Evolutionary conservation across 2,329 filamentous ascomycete genomes (phyloP), one percentile per base, ranked within the genome.

Genomic region (Alternaria panax): DNA sequence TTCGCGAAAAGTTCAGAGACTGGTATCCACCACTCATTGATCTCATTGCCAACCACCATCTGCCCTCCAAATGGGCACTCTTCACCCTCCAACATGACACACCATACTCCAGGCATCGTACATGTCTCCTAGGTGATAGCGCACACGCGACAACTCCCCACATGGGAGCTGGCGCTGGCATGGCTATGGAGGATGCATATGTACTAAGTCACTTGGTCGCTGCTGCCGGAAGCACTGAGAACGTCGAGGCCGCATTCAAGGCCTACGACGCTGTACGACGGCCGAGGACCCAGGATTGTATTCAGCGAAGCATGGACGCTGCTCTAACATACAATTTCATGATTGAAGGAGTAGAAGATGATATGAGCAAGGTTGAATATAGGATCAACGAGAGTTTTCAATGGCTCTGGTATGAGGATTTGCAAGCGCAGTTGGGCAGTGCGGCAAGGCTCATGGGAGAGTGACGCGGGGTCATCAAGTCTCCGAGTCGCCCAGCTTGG

Each of bases 91-190:
- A 79, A 16, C 83, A 83, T 1, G 75, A 78, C 3, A 75, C 76
- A 7, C 67, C 68, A 4, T 86, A 84, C 64, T 69, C 72, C 46
- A 68, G 71, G 5, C 79, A 77, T 0, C 67, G 70, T 3, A 66
- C 84, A 0, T 82, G 81, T 41, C 62, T 86, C 4, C 74, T 85
- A 0, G 85, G 85, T 4, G 84, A 87, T 63, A 84, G 84, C 0
- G 85, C 85, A 4, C 85, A 87, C 65, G 84, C 84, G 0, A 60
- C 78, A 0, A 81, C 80, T 1, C 84, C 85, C 2, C 83, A 85
- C 66, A 78, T 83, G 4, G 85, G 84, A 1, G 80, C 83, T 0
- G 85, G 85, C 6, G 85, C 85, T 3, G 82, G 84, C 0, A 81
- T 83, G 64, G 84, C 83, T 8, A 80, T 86, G 62, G 85, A 87